phyloP scores from a whole-genome alignment of 345 rosid species.

The Euclidium syriacum region DNA sequence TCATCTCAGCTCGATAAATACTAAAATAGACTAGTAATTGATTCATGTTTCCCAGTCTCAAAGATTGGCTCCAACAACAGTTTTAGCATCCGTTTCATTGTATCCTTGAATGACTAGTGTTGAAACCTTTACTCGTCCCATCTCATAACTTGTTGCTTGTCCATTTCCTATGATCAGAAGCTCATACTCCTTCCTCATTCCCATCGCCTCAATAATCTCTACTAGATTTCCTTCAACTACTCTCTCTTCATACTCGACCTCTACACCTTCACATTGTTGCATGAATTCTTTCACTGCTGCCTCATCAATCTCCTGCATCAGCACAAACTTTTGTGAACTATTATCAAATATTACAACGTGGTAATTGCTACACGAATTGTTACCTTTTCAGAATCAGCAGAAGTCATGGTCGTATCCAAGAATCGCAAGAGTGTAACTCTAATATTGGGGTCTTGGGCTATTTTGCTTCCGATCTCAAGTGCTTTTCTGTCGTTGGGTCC shows the following conservation, averaged over 20 bases:
- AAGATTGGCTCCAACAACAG: background rate
- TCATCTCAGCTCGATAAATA: no score
- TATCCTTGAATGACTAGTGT: slow-evolving; percentile 5
- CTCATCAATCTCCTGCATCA: slow-evolving; percentile 48
- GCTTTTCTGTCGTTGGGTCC: no score
- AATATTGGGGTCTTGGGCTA: no score
- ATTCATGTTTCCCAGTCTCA: no score
- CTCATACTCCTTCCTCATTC: slow-evolving; percentile 44
- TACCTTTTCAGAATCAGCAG: no score
- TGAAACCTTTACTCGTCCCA: background rate
- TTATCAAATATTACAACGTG: no score
- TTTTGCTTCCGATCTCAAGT: no score
- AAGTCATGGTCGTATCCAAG: no score
- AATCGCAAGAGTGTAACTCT: no score
- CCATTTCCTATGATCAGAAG: slow-evolving; percentile 49
- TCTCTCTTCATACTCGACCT: slow-evolving; percentile 37
- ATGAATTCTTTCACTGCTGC: slow-evolving; percentile 36
- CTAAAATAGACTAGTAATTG: no score
- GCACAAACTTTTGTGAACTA: background rate
- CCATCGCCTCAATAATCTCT: slow-evolving; percentile 33
- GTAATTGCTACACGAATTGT: no score
- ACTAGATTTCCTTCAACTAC: slow-evolving; percentile 28
- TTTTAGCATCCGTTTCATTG: no score
- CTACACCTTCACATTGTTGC: slow-evolving; percentile 35
- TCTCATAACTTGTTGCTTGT: slow-evolving; percentile 11